phyloP scores from a whole-genome alignment of 2,329 filamentous ascomycete species.

The Cytospora piceicola region DNA sequence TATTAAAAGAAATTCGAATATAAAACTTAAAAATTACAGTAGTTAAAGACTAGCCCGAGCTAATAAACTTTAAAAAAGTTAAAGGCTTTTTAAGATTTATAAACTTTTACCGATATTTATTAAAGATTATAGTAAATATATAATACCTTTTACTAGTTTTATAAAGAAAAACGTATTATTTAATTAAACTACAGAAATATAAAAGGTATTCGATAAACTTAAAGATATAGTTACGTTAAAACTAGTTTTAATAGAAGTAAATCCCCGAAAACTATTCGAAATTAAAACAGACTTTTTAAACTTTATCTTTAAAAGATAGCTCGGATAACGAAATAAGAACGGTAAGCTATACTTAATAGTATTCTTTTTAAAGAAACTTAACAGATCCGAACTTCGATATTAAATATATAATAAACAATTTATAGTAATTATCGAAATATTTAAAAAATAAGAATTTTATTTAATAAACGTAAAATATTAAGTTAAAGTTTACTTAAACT shows the following conservation, averaged over 20 bases:
- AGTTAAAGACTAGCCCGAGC: background rate
- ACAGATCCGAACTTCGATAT: no score
- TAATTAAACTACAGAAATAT: background rate
- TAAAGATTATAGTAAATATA: background rate
- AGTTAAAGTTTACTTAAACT: background rate
- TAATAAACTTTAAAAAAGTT: conserved; percentile 8
- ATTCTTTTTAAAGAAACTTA: no score
- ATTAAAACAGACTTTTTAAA: background rate
- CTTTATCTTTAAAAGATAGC: no score
- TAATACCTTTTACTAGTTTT: background rate
- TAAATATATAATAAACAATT: background rate
- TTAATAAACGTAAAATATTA: background rate
- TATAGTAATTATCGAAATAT: no score
- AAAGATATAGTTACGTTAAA: background rate
- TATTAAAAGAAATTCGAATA: background rate
- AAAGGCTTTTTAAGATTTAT: conserved; percentile 4
- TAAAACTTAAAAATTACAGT: background rate
- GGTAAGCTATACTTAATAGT: background rate
- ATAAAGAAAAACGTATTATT: background rate
- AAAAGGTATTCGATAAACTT: background rate
- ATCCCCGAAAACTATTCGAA: background rate
- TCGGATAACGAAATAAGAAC: background rate
- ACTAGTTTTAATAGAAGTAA: background rate
- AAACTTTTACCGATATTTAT: conserved; percentile 8
- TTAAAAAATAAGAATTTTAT: background rate